These are phyloP conservation scores for Plantago major DNA, from an alignment of 257 asterid species.

Conservation along the genomic window DNA sequence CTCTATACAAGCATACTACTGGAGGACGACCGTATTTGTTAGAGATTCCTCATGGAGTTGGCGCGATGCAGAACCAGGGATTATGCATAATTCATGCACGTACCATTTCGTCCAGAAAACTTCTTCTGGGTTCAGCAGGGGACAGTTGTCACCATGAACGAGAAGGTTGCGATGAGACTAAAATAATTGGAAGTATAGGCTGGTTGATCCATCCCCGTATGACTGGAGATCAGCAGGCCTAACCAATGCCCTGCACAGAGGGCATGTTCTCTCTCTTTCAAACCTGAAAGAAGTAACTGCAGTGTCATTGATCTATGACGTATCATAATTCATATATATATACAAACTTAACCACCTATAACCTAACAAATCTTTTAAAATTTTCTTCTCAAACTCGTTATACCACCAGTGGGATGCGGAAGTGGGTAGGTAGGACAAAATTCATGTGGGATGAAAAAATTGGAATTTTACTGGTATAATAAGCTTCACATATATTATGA, in stretches of 20 bases:
- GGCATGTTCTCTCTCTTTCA: slow-evolving; percentile 85
- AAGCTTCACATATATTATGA: too few relatives aligned
- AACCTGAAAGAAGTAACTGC: slow-evolving; percentile 44
- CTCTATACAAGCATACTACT: slow-evolving; percentile 7
- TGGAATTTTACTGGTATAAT: background rate
- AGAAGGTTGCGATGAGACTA: slow-evolving; percentile 10
- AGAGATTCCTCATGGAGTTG: background rate
- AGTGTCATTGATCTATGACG: background rate
- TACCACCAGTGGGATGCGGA: too few relatives aligned
- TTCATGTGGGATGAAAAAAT: background rate
- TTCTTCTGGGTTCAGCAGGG: background rate
- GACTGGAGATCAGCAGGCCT: slow-evolving; percentile 77
- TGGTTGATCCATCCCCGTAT: slow-evolving; percentile 82
- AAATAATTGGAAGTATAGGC: slow-evolving; percentile 61
- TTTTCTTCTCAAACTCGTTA: too few relatives aligned
- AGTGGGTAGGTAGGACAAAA: background rate
- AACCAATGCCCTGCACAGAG: slow-evolving; percentile 79
- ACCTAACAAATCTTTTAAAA: background rate
- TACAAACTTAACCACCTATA: background rate
- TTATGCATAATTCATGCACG: slow-evolving; percentile 4
- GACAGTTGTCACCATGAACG: too few relatives aligned
- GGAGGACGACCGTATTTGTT: slow-evolving; percentile 5
- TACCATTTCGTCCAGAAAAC: background rate
- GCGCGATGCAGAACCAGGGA: background rate
- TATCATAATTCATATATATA: background rate